phyloP scores from a whole-genome alignment of 768 basidiomycete genomes.

The Leccinellum luteum region DNA sequence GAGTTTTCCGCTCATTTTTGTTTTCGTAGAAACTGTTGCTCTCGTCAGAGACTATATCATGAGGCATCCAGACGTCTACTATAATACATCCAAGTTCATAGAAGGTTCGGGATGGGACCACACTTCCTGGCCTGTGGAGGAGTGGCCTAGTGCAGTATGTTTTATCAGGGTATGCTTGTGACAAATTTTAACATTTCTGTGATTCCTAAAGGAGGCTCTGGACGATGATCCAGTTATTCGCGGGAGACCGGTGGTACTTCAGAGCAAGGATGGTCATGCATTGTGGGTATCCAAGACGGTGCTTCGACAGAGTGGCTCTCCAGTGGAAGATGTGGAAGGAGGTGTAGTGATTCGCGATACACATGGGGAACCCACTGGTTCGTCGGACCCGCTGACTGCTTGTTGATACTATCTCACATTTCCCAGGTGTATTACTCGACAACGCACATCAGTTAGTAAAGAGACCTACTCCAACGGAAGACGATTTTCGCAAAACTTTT shows the following conservation, averaged over 20 bases:
- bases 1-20: not conserved
- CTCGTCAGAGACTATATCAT: constrained; percentile 62
- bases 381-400: constrained; percentile 9
- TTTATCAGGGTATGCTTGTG: not conserved
- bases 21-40: constrained; percentile 53
- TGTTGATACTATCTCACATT: constrained; percentile 3
- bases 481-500: constrained; percentile 60
- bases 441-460: constrained; percentile 79
- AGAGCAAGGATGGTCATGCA: constrained; percentile 87
- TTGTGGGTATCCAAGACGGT: constrained; percentile 77
- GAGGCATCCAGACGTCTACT: constrained; percentile 51
- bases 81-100: constrained; percentile 60
- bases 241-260: constrained; percentile 70
- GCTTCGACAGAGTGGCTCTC: constrained; percentile 53
- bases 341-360: constrained; percentile 74
- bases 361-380: constrained; percentile 69
- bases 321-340: constrained; percentile 73
- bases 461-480: constrained; percentile 61
- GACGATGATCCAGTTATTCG: constrained; percentile 66
- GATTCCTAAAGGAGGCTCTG: constrained; percentile 55
- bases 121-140: constrained; percentile 59
- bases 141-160: constrained; percentile 70
- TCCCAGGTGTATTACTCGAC: constrained; percentile 71
- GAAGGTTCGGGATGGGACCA: constrained; percentile 93
- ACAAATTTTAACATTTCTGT: not conserved